Percentiles rank a stretch among this genome's conserved stretches.
Evolutionary conservation across 2,329 filamentous ascomycete species (phyloP).

Genomic region (Stachybotrys chartarum): DNA sequence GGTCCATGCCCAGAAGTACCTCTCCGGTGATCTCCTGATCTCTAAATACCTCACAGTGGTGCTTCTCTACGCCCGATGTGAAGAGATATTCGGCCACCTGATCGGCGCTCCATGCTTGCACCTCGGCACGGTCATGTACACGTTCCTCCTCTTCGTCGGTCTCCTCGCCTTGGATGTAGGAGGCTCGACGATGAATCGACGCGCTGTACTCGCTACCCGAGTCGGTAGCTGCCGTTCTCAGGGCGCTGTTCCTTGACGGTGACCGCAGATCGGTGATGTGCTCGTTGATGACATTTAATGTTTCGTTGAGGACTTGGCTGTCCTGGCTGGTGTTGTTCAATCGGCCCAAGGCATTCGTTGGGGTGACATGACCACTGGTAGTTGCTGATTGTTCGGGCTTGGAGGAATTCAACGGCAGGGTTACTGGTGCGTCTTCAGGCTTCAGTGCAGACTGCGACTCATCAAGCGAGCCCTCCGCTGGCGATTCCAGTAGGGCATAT

Average conservation of each 20-base stretch:
- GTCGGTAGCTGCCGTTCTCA: constrained; percentile 55
- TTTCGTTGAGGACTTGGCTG: constrained; percentile 82
- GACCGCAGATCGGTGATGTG: constrained; percentile 82
- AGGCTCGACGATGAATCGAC: constrained; percentile 67
- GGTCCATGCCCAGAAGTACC: constrained; percentile 89
- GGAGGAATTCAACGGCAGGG: constrained; percentile 36
- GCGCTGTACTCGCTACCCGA: constrained; percentile 89
- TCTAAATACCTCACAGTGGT: constrained; percentile 87
- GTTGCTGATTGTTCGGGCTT: constrained; percentile 24
- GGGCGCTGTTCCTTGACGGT: constrained; percentile 40
- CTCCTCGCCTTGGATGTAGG: constrained; percentile 90
- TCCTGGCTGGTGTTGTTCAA: constrained; percentile 41
- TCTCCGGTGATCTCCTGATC: constrained; percentile 96
- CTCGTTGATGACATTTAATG: constrained; percentile 91
- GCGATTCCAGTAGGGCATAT: constrained; percentile 11
- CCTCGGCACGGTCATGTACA: constrained; percentile 61
- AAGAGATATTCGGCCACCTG: constrained; percentile 88
- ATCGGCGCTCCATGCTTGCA: constrained; percentile 70
- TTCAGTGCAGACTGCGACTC: constrained; percentile 18
- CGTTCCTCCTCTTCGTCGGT: constrained; percentile 88
- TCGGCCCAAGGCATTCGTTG: constrained; percentile 21
- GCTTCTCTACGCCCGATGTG: constrained; percentile 74
- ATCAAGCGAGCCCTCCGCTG: constrained; percentile 24
- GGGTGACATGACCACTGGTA: constrained; percentile 17
- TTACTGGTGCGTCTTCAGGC: constrained; percentile 21